Evolutionary conservation across 129 eudicot species (phyloP).

Genomic region (Centaurea solstitialis): DNA sequence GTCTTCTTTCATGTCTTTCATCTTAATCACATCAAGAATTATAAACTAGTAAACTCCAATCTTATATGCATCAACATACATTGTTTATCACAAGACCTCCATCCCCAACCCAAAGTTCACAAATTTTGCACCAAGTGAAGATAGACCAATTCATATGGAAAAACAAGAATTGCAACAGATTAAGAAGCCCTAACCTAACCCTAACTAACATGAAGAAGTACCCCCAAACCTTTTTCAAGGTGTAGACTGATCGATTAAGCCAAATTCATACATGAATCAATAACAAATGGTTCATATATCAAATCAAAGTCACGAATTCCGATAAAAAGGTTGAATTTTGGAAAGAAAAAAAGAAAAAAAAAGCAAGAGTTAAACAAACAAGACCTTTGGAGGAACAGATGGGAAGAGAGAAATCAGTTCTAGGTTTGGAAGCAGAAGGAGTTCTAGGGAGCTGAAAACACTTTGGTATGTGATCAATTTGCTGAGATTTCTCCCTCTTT

Average conservation of each 20-base stretch:
- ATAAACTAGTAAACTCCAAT: neutral
- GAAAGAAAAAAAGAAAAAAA: neutral
- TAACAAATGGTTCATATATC: conserved; percentile 14
- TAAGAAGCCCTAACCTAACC: conserved; percentile 21
- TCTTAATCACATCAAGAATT: conserved; percentile 14
- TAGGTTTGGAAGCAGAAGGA: conserved; percentile 32
- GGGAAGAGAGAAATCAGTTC: conserved; percentile 33
- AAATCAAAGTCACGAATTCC: conserved; percentile 14
- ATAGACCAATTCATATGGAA: neutral
- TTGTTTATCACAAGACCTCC: conserved; percentile 12
- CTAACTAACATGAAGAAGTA: conserved; percentile 8
- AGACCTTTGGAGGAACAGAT: conserved; percentile 31
- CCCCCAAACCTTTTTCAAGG: conserved; percentile 2
- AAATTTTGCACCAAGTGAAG: neutral
- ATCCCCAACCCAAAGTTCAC: neutral
- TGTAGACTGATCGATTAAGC: conserved; percentile 8
- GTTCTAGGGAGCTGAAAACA: conserved; percentile 45
- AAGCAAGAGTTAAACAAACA: conserved; percentile 15
- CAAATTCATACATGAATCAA: conserved; percentile 16
- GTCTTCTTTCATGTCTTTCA: neutral
- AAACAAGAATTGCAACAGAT: neutral
- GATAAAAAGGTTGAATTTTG: neutral
- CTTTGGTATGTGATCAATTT: conserved; percentile 44
- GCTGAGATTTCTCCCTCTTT: neutral
- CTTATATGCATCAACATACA: conserved; percentile 1